Base-by-base conservation (phyloP, 2,329 filamentous ascomycete species). In the Colletotrichum spinosum region DNA sequence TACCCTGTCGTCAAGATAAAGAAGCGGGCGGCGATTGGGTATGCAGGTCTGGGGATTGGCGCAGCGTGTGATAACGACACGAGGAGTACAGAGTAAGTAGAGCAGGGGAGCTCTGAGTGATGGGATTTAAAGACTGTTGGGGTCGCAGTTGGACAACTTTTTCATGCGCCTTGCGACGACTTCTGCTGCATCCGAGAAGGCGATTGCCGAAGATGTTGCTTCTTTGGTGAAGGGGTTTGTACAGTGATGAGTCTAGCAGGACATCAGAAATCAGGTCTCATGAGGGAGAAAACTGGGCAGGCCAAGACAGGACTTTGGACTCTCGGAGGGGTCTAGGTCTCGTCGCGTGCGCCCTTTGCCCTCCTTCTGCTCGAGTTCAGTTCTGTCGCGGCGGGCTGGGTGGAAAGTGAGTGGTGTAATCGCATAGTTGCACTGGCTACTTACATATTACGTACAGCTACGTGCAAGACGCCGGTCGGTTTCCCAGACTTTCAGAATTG, bases 1-100 rank as follows among this genome's bases (percentile, higher is more conserved):
- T 45, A 45, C 49, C 52, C 58, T 66, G 63, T 53, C 58, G 63
- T 57, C 37, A 12, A 66, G 63, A 66, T 66, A 63, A 65, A 66
- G 52, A 57, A 17, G 10, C 38, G 48, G 33, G 12, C 13, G 52
- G 41, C 63, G 33, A 65, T 62, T 50, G 63, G 63, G 52, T 33
- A 48, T 41, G 48, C 52, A 57, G 58, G 58, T 8, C 15, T 49
- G 42, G 52, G 39, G 41, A 41, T 52, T 66, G 63, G 52, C 52
- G 52, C 58, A 51, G 42, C 48, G 58, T 41, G 46, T 63, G 63
- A 57, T 57, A 46, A 53, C 58, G 37, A 66, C 34, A 35, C 12
- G 56, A 55, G 44, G 50, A 58, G 48, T 38, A 51, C 34, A 17
- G 6, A 25, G 17, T n/a, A 53, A 51, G 39, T 45, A 35, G 51